Evolutionary conservation across 495 filamentous ascomycete species (phyloP).

Genomic region (Lichenothelia convexa): DNA sequence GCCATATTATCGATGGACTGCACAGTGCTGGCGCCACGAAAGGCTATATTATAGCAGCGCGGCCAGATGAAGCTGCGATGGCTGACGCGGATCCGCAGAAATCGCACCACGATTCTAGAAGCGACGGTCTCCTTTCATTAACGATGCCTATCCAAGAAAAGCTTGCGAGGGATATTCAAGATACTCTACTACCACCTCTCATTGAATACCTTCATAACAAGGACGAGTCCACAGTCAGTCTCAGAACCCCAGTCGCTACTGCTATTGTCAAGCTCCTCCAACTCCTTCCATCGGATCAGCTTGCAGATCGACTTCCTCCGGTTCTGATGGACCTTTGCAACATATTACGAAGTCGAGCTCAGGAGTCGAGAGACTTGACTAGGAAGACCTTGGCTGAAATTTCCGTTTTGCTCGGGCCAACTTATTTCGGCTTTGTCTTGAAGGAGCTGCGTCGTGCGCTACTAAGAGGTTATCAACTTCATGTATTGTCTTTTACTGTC

Average conservation of each 20-base stretch:
- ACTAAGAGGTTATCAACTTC: conserved; percentile 71
- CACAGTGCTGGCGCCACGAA: conserved; percentile 30
- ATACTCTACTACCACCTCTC: conserved; percentile 57
- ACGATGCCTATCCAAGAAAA: conserved; percentile 53
- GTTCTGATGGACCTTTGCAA: conserved; percentile 83
- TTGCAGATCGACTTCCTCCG: conserved; percentile 55
- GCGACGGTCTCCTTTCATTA: conserved; percentile 30
- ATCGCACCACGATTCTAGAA: conserved; percentile 21
- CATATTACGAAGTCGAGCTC: conserved; percentile 72
- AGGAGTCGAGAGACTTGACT: conserved; percentile 78
- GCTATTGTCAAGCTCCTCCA: conserved; percentile 71
- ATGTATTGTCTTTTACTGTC: conserved; percentile 86
- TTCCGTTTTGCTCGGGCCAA: conserved; percentile 54
- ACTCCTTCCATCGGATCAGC: conserved; percentile 50
- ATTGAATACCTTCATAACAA: conserved; percentile 76
- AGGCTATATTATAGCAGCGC: conserved; percentile 21
- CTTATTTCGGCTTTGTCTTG: conserved; percentile 78
- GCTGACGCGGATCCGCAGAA: conserved; percentile 9
- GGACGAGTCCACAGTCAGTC: conserved; percentile 78
- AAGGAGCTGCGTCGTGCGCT: conserved; percentile 77
- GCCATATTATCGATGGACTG: conserved; percentile 60
- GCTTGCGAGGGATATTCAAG: conserved; percentile 52
- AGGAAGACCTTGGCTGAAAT: conserved; percentile 75
- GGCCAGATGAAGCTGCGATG: conserved; percentile 9
- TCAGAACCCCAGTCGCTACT: conserved; percentile 73